A percentile compares a stretch with the other conserved stretches of the same genome.
These are phyloP conservation scores for Cicer bijugum DNA, from an alignment of 306 rosid species.

Conservation along the genomic window DNA sequence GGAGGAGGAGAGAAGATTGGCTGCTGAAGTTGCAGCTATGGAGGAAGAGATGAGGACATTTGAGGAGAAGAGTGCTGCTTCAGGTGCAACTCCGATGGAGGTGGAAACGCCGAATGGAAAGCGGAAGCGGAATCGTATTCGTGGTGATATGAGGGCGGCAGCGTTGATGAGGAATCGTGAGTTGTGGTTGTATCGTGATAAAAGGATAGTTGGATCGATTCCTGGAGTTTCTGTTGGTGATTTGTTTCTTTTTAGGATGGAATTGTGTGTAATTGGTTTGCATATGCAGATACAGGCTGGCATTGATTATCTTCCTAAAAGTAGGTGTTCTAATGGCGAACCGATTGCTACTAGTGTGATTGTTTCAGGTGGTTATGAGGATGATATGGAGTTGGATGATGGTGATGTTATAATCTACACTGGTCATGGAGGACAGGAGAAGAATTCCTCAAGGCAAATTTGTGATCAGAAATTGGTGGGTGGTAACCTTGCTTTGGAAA, in stretches of 20 bases:
- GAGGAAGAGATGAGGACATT: background rate
- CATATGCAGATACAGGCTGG: slow-evolving; percentile 93
- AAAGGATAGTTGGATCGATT: slow-evolving; percentile 84
- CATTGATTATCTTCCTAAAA: slow-evolving; percentile 79
- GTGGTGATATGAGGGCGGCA: slow-evolving; percentile 79
- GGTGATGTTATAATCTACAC: slow-evolving; percentile 84
- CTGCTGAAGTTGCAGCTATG: background rate
- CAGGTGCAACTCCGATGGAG: background rate
- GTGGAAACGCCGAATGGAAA: background rate
- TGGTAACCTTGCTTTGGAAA: slow-evolving; percentile 91
- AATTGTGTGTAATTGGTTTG: slow-evolving; percentile 78
- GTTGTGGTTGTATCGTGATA: slow-evolving; percentile 85
- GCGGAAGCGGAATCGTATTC: background rate
- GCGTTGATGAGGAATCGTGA: slow-evolving; percentile 61
- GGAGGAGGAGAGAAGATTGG: slow-evolving; percentile 1
- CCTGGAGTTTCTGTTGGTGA: slow-evolving; percentile 85
- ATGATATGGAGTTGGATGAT: slow-evolving; percentile 74
- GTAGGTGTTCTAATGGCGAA: slow-evolving; percentile 78
- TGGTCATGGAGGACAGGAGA: slow-evolving; percentile 96
- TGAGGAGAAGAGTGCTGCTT: slow-evolving; percentile 43
- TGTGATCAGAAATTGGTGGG: slow-evolving; percentile 78
- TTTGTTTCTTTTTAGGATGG: slow-evolving; percentile 80
- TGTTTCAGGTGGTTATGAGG: slow-evolving; percentile 96
- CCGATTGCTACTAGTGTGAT: slow-evolving; percentile 92
- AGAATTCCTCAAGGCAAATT: slow-evolving; percentile 63